Evolutionary conservation across 768 basidiomycete genomes (phyloP), one percentile per base, ranked within the genome.

Genomic region (Cubamyces sp.): DNA sequence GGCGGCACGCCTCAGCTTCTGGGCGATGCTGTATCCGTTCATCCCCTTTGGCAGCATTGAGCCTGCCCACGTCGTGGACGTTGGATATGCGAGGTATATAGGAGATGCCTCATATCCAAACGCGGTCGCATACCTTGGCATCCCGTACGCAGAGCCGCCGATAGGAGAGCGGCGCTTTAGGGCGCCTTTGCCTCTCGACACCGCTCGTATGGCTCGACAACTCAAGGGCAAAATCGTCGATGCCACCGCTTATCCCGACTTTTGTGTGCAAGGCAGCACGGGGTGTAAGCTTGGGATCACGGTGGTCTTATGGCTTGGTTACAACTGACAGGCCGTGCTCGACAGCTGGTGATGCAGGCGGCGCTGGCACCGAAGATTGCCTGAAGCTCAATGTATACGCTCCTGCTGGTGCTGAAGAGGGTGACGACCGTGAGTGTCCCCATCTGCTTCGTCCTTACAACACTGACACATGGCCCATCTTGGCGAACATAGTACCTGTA

Each of bases 291-390:
- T 11, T 16, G n/a, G n/a, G n/a, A n/a, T n/a, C n/a, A n/a, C n/a
- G 16, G 5, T 16, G 6, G 16, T 6, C 3, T 6, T n/a, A n/a
- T 43, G 15, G 15, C 16, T 6, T 16, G 16, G 7, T 16, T 8
- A 40, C 16, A 40, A 16, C 39, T 40, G 39, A 40, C 16, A 7
- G 7, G 7, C 8, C 34, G 9, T 15, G 5, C 21, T 34, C 48
- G 28, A 15, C 45, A 86, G 82, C 48, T 19, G 82, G 82, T 11
- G 85, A 85, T 67, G 78, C 81, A 23, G 86, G 86, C 49, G 86
- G 87, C 28, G 84, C 84, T 15, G 87, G 87, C 14, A 82, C 81
- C 45, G 87, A 88, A 73, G 86, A 88, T 64, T 88, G 86, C 64
- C 71, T 88, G 40, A 87, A 87, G 50, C 74, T 87, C 19, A 86